A percentile compares a stretch with the other conserved stretches of the same genome.
Evolutionary conservation across 495 filamentous ascomycete genomes (phyloP).

Genomic region (Penicillium parvum): DNA sequence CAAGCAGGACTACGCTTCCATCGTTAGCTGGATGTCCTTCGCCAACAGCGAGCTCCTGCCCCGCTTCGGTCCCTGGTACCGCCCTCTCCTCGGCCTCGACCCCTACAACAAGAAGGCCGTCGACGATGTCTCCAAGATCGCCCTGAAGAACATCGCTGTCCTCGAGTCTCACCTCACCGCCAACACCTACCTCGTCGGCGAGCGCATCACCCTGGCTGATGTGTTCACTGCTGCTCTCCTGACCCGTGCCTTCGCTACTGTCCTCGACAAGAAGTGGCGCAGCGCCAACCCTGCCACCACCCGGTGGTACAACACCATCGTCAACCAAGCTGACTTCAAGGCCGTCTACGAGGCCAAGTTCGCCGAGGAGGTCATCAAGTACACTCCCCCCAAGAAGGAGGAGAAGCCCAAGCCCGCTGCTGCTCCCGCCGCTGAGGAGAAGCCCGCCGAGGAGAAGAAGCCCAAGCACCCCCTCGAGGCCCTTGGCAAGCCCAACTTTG

Average conservation of each 20-base stretch:
- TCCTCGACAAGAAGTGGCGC: slow-evolving; percentile 42
- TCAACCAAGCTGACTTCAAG: slow-evolving; percentile 86
- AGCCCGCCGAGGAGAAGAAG: slow-evolving; percentile 72
- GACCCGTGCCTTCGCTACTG: slow-evolving; percentile 26
- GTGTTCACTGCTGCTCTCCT: slow-evolving; percentile 75
- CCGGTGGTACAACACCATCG: slow-evolving; percentile 91
- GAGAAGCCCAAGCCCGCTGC: slow-evolving; percentile 61
- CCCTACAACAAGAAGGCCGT: slow-evolving; percentile 97
- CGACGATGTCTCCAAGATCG: slow-evolving; percentile 66
- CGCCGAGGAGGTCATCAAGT: slow-evolving; percentile 81
- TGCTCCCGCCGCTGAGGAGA: slow-evolving; percentile 56
- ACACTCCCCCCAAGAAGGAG: slow-evolving; percentile 88
- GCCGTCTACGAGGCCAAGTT: slow-evolving; percentile 66
- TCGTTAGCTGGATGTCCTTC: slow-evolving; percentile 95
- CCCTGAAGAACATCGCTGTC: slow-evolving; percentile 61
- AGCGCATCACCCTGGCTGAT: slow-evolving; percentile 95
- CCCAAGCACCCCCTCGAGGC: slow-evolving; percentile 93
- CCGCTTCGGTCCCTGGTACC: slow-evolving; percentile 76
- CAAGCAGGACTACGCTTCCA: slow-evolving; percentile 99
- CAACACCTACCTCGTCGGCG: slow-evolving; percentile 96
- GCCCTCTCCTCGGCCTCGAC: slow-evolving; percentile 75
- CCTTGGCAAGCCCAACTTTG: slow-evolving; percentile 72
- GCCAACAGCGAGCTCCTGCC: slow-evolving; percentile 81
- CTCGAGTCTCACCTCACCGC: slow-evolving; percentile 81
- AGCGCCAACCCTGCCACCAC: slow-evolving; percentile 72